These are phyloP conservation scores for Cyberlindnera maclurae DNA, from an alignment of 805 yeast genomes.

Conservation along the genomic window DNA sequence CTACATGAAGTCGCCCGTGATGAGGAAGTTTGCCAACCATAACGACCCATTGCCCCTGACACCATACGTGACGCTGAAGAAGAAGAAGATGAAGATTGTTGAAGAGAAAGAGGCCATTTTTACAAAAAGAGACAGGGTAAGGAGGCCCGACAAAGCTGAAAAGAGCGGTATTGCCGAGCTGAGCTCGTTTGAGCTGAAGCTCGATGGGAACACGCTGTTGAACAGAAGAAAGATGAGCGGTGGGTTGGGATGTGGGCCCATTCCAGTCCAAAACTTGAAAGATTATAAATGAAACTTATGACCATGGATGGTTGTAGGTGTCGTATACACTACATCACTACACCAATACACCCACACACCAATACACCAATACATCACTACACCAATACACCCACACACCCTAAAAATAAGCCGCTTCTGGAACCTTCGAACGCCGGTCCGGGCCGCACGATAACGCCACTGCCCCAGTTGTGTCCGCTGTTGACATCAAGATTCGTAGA, in stretches of 20 bases:
- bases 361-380: too few species aligned
- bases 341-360: too few species aligned
- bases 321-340: too few species aligned
- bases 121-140: not conserved
- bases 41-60: constrained; percentile 12
- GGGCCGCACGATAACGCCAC: constrained; percentile 4
- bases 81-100: not conserved
- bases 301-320: too few species aligned
- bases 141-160: not conserved
- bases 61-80: constrained; percentile 12
- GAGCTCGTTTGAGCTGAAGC: constrained; percentile 19
- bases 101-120: not conserved
- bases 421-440: constrained; percentile 1
- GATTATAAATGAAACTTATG: too few species aligned
- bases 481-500: too few species aligned
- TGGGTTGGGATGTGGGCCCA: constrained; percentile 14
- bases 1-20: constrained; percentile 13
- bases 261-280: too few species aligned
- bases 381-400: too few species aligned
- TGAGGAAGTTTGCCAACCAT: constrained; percentile 13
- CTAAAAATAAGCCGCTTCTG: too few species aligned
- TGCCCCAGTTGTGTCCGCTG: too few species aligned
- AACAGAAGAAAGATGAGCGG: constrained; percentile 22
- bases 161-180: constrained; percentile 11
- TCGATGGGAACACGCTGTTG: constrained; percentile 22